Evolutionary conservation across 106 monocot genomes (phyloP).

Genomic region (Iris macrosiphon): DNA sequence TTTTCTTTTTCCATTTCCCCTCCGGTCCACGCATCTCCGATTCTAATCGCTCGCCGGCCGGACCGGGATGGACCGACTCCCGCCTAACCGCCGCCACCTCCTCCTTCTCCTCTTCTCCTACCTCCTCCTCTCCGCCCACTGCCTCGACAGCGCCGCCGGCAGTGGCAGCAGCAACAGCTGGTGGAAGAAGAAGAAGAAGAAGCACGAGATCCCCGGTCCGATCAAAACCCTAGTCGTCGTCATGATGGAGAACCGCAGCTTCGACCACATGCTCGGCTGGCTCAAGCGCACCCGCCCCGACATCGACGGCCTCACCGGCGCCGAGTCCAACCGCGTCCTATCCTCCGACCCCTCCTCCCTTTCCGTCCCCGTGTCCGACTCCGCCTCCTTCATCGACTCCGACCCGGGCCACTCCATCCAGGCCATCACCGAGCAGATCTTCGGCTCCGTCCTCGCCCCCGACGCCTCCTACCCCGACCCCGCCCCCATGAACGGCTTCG

Average conservation of each 20-base stretch:
- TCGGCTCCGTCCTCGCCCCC: constrained; percentile 35
- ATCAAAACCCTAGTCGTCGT: constrained; percentile 81
- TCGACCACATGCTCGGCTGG: constrained; percentile 17
- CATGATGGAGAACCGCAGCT: constrained; percentile 83
- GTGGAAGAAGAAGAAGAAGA: constrained; percentile 20
- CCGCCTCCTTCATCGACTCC: constrained; percentile 65
- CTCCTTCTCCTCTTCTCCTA: too few species aligned
- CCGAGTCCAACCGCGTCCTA: constrained; percentile 10
- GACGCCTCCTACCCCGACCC: constrained; percentile 35
- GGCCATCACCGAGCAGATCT: constrained; percentile 90
- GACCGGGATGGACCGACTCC: background rate
- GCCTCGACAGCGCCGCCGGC: constrained; percentile 3
- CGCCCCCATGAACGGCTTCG: constrained; percentile 80
- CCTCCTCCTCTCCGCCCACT: constrained; percentile 31
- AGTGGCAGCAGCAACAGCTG: too few species aligned
- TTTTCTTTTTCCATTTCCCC: background rate
- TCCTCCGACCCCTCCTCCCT: constrained; percentile 67
- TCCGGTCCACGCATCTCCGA: background rate
- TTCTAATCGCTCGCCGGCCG: background rate
- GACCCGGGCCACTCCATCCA: constrained; percentile 90
- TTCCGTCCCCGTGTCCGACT: constrained; percentile 49
- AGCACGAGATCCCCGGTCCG: constrained; percentile 63
- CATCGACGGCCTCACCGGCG: constrained; percentile 13
- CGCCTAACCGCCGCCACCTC: background rate
- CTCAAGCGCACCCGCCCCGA: constrained; percentile 9